These are phyloP conservation scores for Nicotiana obtusifolia DNA, from an alignment of 257 asterid species.

Conservation along the genomic window DNA sequence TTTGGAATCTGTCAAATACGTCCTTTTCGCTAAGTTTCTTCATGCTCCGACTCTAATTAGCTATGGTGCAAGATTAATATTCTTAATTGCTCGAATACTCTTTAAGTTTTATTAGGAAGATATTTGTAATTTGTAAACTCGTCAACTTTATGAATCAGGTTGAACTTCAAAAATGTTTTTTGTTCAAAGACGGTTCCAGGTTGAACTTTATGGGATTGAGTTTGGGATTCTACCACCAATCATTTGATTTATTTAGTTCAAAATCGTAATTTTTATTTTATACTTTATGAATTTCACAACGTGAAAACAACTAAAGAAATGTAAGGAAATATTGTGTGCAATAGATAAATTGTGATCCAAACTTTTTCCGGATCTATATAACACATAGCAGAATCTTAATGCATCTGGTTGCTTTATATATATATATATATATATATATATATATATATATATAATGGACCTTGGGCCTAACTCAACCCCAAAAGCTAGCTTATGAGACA, in stretches of 20 bases:
- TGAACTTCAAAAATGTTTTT: neutral
- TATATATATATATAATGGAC: neutral
- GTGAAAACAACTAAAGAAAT: neutral
- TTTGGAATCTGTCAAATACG: neutral
- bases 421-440: neutral
- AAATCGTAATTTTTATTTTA: neutral
- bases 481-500: too few relatives aligned
- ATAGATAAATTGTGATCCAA: neutral
- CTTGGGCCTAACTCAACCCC: too few relatives aligned
- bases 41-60: neutral
- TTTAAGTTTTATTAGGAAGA: neutral
- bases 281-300: neutral
- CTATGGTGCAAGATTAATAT: neutral
- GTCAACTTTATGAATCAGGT: neutral
- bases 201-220: neutral
- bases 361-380: rapidly evolving
- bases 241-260: neutral
- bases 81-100: neutral
- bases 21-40: neutral
- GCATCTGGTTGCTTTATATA: neutral
- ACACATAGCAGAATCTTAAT: neutral
- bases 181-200: neutral
- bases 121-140: neutral
- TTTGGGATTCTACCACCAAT: neutral
- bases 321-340: neutral